phyloP scores from a whole-genome alignment of 768 basidiomycete genomes.

The Lepiota venenata region DNA sequence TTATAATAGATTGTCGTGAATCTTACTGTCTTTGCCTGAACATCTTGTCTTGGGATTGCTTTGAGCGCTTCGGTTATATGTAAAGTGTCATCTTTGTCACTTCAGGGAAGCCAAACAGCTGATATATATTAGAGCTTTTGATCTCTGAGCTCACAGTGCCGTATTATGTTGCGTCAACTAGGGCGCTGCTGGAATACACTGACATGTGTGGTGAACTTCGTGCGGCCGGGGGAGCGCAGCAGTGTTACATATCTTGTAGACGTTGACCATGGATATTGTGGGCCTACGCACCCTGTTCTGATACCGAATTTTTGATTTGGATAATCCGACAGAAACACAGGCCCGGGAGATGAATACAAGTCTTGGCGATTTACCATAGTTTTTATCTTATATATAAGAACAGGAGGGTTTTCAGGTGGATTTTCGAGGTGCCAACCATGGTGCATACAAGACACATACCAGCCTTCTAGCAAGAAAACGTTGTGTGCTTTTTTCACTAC shows the following conservation, averaged over 20 bases:
- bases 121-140: not conserved
- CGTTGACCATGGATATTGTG: conserved; percentile 3
- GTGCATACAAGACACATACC: not conserved
- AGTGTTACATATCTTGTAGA: conserved; percentile 10
- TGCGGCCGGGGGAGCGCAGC: not conserved
- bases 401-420: conserved; percentile 2
- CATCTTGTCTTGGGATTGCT: conserved; percentile 5
- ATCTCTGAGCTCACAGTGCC: conserved; percentile 5
- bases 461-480: not conserved
- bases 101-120: not conserved
- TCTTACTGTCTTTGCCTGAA: conserved; percentile 6
- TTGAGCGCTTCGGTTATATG: not conserved
- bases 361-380: no score
- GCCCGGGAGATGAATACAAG: not conserved
- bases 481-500: not conserved
- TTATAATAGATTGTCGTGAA: not conserved
- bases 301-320: conserved; percentile 10
- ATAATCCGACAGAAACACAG: not conserved
- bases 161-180: conserved; percentile 6
- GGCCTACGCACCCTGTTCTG: conserved; percentile 3
- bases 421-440: not conserved
- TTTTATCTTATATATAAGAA: not conserved
- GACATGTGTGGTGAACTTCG: conserved; percentile 8
- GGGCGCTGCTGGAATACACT: not conserved
- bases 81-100: not conserved